A percentile compares a stretch with the other conserved stretches of the same genome.
phyloP scores from a whole-genome alignment of 345 rosid species.

The Aethionema arabicum region DNA sequence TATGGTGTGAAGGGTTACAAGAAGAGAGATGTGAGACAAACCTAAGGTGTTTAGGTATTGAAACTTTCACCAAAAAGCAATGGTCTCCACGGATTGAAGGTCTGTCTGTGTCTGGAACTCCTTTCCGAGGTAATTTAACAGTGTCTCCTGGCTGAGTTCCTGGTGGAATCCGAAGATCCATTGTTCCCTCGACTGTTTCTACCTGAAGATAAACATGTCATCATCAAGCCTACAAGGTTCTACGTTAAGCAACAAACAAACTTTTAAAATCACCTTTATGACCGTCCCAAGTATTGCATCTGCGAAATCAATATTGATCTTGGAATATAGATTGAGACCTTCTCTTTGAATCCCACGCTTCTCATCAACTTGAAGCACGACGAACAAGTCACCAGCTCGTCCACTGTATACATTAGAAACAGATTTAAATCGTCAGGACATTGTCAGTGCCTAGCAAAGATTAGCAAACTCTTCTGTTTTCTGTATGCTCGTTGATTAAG shows the following conservation, averaged over 20 bases:
- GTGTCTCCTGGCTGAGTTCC: slow-evolving; percentile 88
- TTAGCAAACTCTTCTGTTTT: slow-evolving; percentile 2
- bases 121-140: slow-evolving; percentile 57
- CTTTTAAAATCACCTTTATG: slow-evolving; percentile 48
- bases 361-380: slow-evolving; percentile 61
- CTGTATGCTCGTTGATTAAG: background rate
- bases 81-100: slow-evolving; percentile 84
- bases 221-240: slow-evolving; percentile 10
- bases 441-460: background rate
- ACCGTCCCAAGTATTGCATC: slow-evolving; percentile 80
- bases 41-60: slow-evolving; percentile 81
- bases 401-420: slow-evolving; percentile 45
- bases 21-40: slow-evolving; percentile 27
- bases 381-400: slow-evolving; percentile 68
- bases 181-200: slow-evolving; percentile 78
- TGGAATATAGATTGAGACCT: slow-evolving; percentile 78
- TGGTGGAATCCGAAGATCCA: slow-evolving; percentile 67
- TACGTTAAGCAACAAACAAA: slow-evolving; percentile 6
- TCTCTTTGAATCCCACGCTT: slow-evolving; percentile 79
- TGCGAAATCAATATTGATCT: slow-evolving; percentile 65
- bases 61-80: slow-evolving; percentile 62
- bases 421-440: slow-evolving; percentile 1
- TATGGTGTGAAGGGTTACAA: background rate
- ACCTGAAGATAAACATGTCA: slow-evolving; percentile 48
- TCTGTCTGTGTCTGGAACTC: slow-evolving; percentile 79